These are phyloP conservation scores for Rugonectria rugulosa DNA, from an alignment of 2,329 filamentous ascomycete genomes.

Conservation along the genomic window DNA sequence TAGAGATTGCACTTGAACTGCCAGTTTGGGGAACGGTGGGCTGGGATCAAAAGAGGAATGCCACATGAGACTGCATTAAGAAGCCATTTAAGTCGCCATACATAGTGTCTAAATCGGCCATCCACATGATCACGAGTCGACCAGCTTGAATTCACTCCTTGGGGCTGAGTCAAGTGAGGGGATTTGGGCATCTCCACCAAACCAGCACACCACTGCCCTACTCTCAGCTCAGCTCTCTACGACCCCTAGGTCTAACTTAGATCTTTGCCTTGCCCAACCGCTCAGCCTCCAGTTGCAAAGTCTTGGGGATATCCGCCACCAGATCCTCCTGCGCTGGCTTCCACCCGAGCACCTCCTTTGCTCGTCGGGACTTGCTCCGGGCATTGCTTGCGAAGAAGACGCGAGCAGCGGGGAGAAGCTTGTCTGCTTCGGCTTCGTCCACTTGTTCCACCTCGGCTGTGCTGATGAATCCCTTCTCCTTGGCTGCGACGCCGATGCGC, in stretches of 20 bases:
- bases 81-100: too few relatives aligned
- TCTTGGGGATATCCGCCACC: conserved; percentile 48
- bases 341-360: conserved; percentile 63
- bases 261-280: conserved; percentile 1
- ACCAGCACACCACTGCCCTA: conserved; percentile 2
- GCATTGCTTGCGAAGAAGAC: conserved; percentile 66
- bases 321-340: conserved; percentile 56
- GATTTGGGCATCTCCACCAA: conserved; percentile 1
- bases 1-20: conserved; percentile 7
- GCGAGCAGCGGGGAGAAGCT: conserved; percentile 52
- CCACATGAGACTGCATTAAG: conserved; percentile 11
- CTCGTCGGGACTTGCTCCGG: conserved; percentile 58
- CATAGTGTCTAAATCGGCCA: not conserved
- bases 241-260: too few relatives aligned
- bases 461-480: conserved; percentile 34
- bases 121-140: too few relatives aligned
- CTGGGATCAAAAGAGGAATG: conserved; percentile 8
- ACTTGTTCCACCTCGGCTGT: conserved; percentile 39
- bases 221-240: not conserved
- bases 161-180: conserved; percentile 4
- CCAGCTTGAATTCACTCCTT: not conserved
- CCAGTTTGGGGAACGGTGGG: not conserved
- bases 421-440: conserved; percentile 52
- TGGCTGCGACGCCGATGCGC: conserved; percentile 37
- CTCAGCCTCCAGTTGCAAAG: conserved; percentile 36